Evolutionary conservation across 306 rosid genomes (phyloP), one percentile per base, ranked within the genome.

Genomic region (Acmispon strigosus): DNA sequence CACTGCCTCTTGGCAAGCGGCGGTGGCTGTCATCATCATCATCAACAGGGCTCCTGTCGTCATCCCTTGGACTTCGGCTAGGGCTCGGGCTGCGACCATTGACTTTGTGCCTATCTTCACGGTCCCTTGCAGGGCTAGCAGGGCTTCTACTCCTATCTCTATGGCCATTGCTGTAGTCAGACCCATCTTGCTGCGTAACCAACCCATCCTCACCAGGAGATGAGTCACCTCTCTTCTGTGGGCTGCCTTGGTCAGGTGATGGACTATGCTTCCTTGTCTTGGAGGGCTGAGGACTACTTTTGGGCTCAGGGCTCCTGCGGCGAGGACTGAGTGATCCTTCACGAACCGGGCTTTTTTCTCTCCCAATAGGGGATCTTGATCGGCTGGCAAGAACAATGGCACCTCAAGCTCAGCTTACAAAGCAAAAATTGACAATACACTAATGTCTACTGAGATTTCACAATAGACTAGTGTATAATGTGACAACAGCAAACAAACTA

Each of bases 351-450:
- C 87, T 84, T 48, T 82, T 72, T 6, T 60, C 87, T 74, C 87
- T 82, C 52, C 74, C 75, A 10, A n/a, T 70, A 0, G 89, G 89
- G 87, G 92, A 87, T 43, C 82, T 82, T 29, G 91, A 86, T 8
- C 73, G 89, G 70, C 92, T 87, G 78, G 24, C 22, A 72, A 70
- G 59, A 50, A 19, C 62, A 50, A 18, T 1, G 34, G 59, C 34
- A 60, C 4, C 27, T 17, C 19, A 18, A 36, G 45, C 18, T 27
- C 4, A 70, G 5, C 6, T 10, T 10, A 29, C 34, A 39, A 39
- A 53, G 18, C 66, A 63, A 45, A n/a, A 1, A 0, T n/a, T 22
- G 16, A n/a, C 27, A 17, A 7, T 44, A 34, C 41, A 42, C 0
- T 2, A 10, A 32, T 10, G 8, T 32, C 37, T 9, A 10, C 15